Base-by-base conservation (phyloP, 2,329 filamentous ascomycete species). In the Triangularia verruculosa region DNA sequence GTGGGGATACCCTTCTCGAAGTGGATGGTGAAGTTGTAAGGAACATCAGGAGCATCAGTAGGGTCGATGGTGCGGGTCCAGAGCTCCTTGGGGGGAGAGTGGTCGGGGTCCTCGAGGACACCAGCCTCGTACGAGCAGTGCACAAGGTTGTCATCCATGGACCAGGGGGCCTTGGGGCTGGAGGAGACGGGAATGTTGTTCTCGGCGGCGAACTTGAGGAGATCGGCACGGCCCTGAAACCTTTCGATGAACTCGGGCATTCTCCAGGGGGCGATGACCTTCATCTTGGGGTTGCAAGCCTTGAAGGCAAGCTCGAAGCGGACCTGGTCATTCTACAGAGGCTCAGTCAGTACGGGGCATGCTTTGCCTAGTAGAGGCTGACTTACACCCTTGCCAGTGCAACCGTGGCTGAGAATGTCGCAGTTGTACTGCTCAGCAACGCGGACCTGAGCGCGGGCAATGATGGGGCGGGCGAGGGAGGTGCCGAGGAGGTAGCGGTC, bases 71-170 rank as follows among this genome's bases (percentile, higher is more conserved):
- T 90, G 72, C 89, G 81, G 72, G 86, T 93, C 91, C 91, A 94
- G 87, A 94, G 90, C 75, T 93, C 89, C 70, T 84, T 81, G 61
- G 90, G 90, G 39, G 90, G 86, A 64, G 88, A 86, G 70, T 83
- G 79, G 73, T 84, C 77, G 52, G 83, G 83, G 68, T 86, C 86
- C 77, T 91, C 89, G 64, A 92, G 82, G 67, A 88, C 88, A 73
- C 91, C 91, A 59, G 88, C 88, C 81, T 96, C 92, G 77, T 95
- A 96, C 66, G 80, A 84, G 82, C 88, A 91, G 78, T 94, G 90
- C 62, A 88, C 89, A 71, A 91, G 73, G 78, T 92, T 91, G 76
- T 77, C 77, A 60, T 80, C 79, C 83, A 85, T 79, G 60, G 78
- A 82, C 85, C 86, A 91, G 55, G 87, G 88, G 74, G 86, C 85